These are phyloP conservation scores for Fusarium avenaceum DNA, from an alignment of 2,329 filamentous ascomycete species.

Conservation along the genomic window DNA sequence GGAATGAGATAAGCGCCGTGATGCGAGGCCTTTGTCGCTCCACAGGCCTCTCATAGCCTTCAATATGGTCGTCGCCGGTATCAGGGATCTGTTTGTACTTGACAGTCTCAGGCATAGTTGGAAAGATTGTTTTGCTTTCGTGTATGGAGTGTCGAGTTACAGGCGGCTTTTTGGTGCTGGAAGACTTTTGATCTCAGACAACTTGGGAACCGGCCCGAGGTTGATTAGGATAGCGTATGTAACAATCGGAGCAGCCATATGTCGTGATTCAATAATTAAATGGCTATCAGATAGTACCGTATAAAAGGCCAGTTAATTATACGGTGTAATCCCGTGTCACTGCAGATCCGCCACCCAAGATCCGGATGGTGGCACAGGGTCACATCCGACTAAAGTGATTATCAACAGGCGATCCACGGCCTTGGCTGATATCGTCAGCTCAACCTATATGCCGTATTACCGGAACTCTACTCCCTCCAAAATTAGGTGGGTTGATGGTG, in stretches of 20 bases:
- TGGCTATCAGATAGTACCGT: background rate
- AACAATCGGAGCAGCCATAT: background rate
- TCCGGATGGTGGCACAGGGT: background rate
- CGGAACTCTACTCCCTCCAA: background rate
- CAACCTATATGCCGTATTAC: background rate
- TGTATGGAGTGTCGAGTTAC: background rate
- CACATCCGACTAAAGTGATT: background rate
- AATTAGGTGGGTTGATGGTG: background rate
- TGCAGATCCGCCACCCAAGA: background rate
- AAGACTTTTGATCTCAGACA: background rate
- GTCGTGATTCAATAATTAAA: background rate
- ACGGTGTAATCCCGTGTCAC: background rate
- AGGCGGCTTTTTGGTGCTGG: background rate
- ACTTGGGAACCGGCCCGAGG: background rate
- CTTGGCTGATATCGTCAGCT: background rate
- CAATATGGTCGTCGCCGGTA: background rate
- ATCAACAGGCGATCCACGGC: background rate
- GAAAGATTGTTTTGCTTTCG: background rate
- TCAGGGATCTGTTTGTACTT: background rate
- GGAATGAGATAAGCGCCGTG: background rate
- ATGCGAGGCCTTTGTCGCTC: background rate
- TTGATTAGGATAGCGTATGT: background rate
- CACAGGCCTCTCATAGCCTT: background rate
- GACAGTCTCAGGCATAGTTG: slow-evolving; percentile 3
- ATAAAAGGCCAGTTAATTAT: background rate